A percentile compares a stretch with the other conserved stretches of the same genome.
These are phyloP conservation scores for Brassica incana DNA, from an alignment of 345 rosid species.

Conservation along the genomic window DNA sequence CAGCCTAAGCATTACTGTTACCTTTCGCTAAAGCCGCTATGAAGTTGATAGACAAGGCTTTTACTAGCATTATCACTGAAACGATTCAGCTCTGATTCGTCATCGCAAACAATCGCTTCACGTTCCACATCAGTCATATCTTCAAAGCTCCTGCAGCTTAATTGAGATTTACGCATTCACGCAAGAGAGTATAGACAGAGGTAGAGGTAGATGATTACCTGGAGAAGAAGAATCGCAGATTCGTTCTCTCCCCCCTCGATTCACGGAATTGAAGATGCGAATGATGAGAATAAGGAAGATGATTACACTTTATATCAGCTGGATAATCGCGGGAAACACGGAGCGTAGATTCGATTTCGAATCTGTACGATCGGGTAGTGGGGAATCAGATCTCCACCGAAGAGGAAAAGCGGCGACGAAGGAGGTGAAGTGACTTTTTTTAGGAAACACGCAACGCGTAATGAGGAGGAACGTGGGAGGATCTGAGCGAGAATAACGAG, in stretches of 20 bases:
- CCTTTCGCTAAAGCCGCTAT: conserved; percentile 61
- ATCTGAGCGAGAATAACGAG: conserved; percentile 30
- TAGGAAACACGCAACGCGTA: conserved; percentile 55
- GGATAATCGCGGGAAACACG: background rate
- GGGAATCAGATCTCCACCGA: conserved; percentile 26
- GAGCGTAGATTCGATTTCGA: conserved; percentile 16
- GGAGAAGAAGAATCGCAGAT: conserved; percentile 12
- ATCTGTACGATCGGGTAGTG: conserved; percentile 9
- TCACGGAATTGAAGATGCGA: background rate
- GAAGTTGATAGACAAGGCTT: conserved; percentile 39
- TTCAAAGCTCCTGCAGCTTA: conserved; percentile 36
- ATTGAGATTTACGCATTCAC: background rate
- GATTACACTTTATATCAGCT: conserved; percentile 16
- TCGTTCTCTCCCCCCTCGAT: background rate
- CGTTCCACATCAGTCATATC: conserved; percentile 55
- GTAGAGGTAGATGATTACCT: conserved; percentile 11
- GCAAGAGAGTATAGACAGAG: background rate
- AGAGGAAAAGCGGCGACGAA: conserved; percentile 30
- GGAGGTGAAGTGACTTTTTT: conserved; percentile 27
- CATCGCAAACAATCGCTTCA: conserved; percentile 43
- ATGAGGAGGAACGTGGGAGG: conserved; percentile 21
- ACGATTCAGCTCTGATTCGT: conserved; percentile 38
- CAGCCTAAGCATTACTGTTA: conserved; percentile 14
- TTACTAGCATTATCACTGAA: background rate
- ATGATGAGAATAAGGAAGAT: background rate